Evolutionary conservation across 2,329 filamentous ascomycete species (phyloP).

Genomic region (Calonectria ilicicola): DNA sequence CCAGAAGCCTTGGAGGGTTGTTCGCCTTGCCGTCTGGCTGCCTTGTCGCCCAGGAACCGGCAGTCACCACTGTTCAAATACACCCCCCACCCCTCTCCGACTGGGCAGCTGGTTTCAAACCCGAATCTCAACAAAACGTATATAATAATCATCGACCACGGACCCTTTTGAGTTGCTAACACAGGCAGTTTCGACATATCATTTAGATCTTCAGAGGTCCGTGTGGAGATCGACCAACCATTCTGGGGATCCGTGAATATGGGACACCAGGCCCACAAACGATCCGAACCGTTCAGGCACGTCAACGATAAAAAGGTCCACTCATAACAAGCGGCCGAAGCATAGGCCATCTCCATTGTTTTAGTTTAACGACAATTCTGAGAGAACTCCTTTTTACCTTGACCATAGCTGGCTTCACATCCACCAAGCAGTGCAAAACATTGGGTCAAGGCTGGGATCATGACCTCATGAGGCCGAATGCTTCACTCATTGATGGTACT

Average conservation of each 20-base stretch:
- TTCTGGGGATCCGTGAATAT: background rate
- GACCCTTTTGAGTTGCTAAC: background rate
- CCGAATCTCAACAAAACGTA: background rate
- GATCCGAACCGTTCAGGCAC: constrained; percentile 13
- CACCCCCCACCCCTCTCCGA: background rate
- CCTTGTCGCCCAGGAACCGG: background rate
- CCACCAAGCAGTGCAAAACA: background rate
- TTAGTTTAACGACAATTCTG: background rate
- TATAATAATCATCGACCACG: background rate
- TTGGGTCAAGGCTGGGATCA: background rate
- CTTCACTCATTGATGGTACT: background rate
- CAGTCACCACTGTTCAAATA: background rate
- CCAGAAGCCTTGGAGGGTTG: background rate
- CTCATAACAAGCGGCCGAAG: background rate
- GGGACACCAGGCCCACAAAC: constrained; percentile 11
- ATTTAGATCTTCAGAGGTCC: background rate
- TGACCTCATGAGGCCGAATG: background rate
- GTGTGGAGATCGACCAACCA: constrained; percentile 4
- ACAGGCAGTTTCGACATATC: background rate
- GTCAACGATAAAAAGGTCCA: constrained; percentile 5
- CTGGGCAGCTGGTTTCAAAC: background rate
- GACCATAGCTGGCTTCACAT: background rate
- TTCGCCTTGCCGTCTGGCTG: constrained; percentile 1
- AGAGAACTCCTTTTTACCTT: background rate
- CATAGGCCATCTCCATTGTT: background rate